Conservation (phyloP, 2,329 filamentous ascomycete genomes). For the Lecanosticta acicola region DNA sequence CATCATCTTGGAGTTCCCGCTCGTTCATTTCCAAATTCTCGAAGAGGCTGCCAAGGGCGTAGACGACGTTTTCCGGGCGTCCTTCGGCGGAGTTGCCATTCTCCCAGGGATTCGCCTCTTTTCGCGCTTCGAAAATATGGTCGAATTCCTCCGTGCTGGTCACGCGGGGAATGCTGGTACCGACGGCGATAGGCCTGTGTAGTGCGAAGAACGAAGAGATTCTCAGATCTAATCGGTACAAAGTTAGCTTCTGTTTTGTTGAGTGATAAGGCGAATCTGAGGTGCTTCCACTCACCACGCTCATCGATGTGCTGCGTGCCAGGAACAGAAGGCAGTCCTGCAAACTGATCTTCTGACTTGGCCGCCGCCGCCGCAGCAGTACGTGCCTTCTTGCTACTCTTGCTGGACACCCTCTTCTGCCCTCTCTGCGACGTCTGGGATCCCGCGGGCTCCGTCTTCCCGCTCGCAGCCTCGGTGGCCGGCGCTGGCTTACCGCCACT, state of each 20-base stretch:
- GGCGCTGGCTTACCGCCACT: constrained; percentile 27
- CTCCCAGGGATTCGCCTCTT: constrained; percentile 42
- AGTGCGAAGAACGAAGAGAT: constrained; percentile 93
- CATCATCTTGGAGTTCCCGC: constrained; percentile 30
- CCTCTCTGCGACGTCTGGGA: constrained; percentile 16
- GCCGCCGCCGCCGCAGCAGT: constrained; percentile 10
- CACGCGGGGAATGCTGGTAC: constrained; percentile 67
- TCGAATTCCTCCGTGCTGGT: constrained; percentile 72
- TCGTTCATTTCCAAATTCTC: constrained; percentile 30
- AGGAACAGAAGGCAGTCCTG: constrained; percentile 66
- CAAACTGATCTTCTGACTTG: constrained; percentile 38
- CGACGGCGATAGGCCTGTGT: constrained; percentile 88
- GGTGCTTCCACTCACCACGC: constrained; percentile 4
- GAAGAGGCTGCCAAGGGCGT: constrained; percentile 43
- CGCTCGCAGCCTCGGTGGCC: constrained; percentile 20
- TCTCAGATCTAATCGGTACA: constrained; percentile 63
- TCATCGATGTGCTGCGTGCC: constrained; percentile 64
- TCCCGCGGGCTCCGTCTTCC: constrained; percentile 12
- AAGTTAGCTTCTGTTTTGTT: neutral
- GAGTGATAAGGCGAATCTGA: neutral
- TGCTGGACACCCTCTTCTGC: constrained; percentile 15
- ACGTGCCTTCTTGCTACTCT: constrained; percentile 12
- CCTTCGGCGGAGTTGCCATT: constrained; percentile 42
- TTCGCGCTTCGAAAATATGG: constrained; percentile 65
- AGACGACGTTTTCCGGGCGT: constrained; percentile 37